Evolutionary conservation across 2,329 filamentous ascomycete species (phyloP), one percentile per base, ranked within the genome.

Genomic region (Emergomyces africanus): DNA sequence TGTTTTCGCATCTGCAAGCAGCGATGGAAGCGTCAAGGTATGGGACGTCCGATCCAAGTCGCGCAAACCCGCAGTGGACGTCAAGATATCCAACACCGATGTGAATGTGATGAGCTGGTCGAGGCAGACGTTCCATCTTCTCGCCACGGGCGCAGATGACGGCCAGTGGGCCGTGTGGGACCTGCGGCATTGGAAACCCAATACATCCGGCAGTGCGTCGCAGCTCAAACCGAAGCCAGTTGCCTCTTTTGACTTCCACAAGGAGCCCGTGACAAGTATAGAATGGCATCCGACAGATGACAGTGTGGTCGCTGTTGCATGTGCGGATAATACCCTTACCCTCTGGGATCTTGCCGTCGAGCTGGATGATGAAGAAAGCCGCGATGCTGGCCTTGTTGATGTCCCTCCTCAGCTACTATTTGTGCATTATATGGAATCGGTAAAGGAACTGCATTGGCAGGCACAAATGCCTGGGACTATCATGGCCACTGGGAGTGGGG

Each of bases 71-170:
- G 91, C 90, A 50, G 82, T 99, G 61, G 90, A 87, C 59, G 87
- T 97, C 60, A 83, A 90, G 70, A 86, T 94, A 64, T 94, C 88
- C 70, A 79, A 83, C 59, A 85, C 85, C 55, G 94, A 99, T 69
- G 89, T 97, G 69, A 99, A 99, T 71, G 94, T 99, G 62, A 87
- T 97, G 76, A 94, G 88, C 61, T 99, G 94, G 94, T 96, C 90
- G 42, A 83, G 82, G 50, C 86, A 91, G 74, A 96, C 91, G 0
- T 83, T 85, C 25, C 90, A 97, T 72, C 83, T 99, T 41, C 84
- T 99, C 41, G 92, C 92, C 1, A 90, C 91, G 0, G 94, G 94
- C 50, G 90, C 89, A 63, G 94, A 99, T 69, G 90, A 96, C 70
- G 94, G 94, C 42, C 85, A 87, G 57, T 97, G 92, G 90, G 90